phyloP scores from a whole-genome alignment of 1,284 basidiomycete species.

The Earliella scabrosa region DNA sequence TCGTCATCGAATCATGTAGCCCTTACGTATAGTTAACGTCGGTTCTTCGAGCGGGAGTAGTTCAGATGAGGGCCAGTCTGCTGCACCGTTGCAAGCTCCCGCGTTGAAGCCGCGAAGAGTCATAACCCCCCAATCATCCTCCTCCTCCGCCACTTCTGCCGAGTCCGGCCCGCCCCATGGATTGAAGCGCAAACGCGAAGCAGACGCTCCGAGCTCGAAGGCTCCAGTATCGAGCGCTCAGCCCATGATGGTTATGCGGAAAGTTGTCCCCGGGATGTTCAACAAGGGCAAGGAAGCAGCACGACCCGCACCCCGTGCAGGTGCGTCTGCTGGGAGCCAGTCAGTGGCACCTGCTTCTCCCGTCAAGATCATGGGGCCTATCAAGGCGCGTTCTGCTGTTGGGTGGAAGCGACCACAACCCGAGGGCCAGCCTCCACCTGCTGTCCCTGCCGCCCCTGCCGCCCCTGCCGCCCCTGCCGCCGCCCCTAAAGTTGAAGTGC shows the following conservation, averaged over 20 bases:
- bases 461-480: background rate
- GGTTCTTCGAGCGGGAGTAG: conserved; percentile 31
- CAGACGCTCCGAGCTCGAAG: conserved; percentile 25
- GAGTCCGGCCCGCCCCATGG: conserved; percentile 10
- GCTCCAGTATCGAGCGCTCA: conserved; percentile 30
- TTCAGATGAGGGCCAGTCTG: conserved; percentile 28
- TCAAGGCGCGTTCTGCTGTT: conserved; percentile 25
- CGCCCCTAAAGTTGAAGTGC: background rate
- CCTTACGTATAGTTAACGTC: conserved; percentile 20
- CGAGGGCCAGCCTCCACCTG: conserved; percentile 1
- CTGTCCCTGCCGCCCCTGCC: background rate
- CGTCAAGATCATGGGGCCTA: conserved; percentile 21
- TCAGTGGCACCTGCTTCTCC: conserved; percentile 2
- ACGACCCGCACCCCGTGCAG: background rate
- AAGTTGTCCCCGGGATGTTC: conserved; percentile 31
- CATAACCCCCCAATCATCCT: conserved; percentile 5
- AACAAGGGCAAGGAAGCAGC: conserved; percentile 19
- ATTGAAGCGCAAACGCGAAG: conserved; percentile 48
- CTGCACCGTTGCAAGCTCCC: conserved; percentile 10
- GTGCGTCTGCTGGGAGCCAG: background rate
- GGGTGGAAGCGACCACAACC: conserved; percentile 29
- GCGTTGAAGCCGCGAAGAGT: conserved; percentile 11
- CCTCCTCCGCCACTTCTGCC: background rate
- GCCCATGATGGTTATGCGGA: conserved; percentile 30
- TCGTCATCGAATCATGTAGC: background rate